phyloP scores from a whole-genome alignment of 2,329 filamentous ascomycete species.

The Alternaria sp. region DNA sequence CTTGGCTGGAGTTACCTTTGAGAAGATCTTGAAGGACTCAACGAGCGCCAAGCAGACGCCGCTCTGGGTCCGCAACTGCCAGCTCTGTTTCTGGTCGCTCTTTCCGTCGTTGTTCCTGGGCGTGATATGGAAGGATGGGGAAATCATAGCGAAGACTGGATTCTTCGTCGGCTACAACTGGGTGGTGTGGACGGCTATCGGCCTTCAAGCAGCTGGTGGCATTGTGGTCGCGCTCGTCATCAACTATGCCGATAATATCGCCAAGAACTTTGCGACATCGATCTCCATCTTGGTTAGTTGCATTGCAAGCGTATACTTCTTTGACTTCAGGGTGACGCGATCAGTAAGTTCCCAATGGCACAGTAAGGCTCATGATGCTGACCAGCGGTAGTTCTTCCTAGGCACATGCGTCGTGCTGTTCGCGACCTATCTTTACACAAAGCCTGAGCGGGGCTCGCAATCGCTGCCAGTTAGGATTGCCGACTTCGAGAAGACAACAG shows the following conservation, averaged over 20 bases:
- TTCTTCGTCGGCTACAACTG: constrained; percentile 96
- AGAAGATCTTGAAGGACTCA: constrained; percentile 92
- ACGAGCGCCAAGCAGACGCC: constrained; percentile 70
- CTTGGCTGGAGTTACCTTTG: constrained; percentile 83
- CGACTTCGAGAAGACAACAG: constrained; percentile 76
- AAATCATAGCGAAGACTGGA: constrained; percentile 79
- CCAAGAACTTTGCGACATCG: constrained; percentile 91
- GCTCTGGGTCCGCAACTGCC: constrained; percentile 93
- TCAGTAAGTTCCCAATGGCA: constrained; percentile 29
- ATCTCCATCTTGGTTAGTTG: constrained; percentile 91
- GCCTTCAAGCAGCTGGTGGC: constrained; percentile 82
- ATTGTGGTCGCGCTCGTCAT: constrained; percentile 83
- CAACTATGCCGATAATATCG: constrained; percentile 85
- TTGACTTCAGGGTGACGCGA: constrained; percentile 74
- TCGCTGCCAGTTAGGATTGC: constrained; percentile 72
- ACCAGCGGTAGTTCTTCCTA: constrained; percentile 70
- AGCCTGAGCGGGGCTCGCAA: constrained; percentile 60
- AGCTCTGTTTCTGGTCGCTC: constrained; percentile 91
- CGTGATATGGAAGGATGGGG: constrained; percentile 84
- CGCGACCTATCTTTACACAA: constrained; percentile 85
- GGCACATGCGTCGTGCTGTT: constrained; percentile 80
- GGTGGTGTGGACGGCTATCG: constrained; percentile 85
- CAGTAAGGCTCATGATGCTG: neutral
- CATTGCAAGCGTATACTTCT: constrained; percentile 83
- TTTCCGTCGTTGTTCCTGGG: constrained; percentile 88